A percentile compares a stretch with the other conserved stretches of the same genome.
Conservation (phyloP, 106 monocot species). For the Acorus calamus region DNA sequence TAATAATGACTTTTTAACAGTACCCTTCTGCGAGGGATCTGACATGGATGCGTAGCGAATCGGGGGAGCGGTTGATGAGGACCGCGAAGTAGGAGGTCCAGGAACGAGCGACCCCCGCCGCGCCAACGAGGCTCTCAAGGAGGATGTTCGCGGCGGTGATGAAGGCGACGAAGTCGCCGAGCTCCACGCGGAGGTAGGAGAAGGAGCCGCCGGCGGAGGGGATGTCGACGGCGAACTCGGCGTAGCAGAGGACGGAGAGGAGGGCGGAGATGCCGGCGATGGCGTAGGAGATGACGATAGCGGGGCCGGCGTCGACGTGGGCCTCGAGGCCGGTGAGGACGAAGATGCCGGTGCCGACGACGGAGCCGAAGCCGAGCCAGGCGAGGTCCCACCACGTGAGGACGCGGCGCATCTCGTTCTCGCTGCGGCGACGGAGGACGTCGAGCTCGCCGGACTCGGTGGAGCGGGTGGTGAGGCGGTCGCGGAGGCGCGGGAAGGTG, state of each 20-base stretch:
- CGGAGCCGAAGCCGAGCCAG: conserved; percentile 16
- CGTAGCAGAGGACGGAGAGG: too few relatives aligned
- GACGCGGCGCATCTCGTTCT: conserved; percentile 16
- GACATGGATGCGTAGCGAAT: conserved; percentile 27
- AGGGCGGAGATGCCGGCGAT: conserved; percentile 36
- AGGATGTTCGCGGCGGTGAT: too few relatives aligned
- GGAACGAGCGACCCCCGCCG: conserved; percentile 27
- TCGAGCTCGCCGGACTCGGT: conserved; percentile 5
- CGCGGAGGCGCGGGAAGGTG: conserved; percentile 10
- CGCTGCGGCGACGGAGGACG: conserved; percentile 10
- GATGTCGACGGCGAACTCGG: too few relatives aligned
- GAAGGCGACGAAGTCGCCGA: too few relatives aligned
- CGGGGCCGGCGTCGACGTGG: conserved; percentile 25
- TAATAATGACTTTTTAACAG: too few relatives aligned
- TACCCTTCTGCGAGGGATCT: conserved; percentile 34
- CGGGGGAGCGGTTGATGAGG: conserved; percentile 14
- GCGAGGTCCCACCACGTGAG: conserved; percentile 17
- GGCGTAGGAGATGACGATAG: conserved; percentile 44
- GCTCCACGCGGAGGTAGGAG: too few relatives aligned
- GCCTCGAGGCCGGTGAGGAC: conserved; percentile 25
- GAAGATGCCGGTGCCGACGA: too few relatives aligned
- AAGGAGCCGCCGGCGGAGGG: too few relatives aligned
- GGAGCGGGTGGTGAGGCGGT: conserved; percentile 15
- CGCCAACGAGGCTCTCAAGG: too few relatives aligned
- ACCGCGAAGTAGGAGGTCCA: conserved; percentile 49